phyloP scores from a whole-genome alignment of 2,329 filamentous ascomycete species.

The Diplocarpon mali region DNA sequence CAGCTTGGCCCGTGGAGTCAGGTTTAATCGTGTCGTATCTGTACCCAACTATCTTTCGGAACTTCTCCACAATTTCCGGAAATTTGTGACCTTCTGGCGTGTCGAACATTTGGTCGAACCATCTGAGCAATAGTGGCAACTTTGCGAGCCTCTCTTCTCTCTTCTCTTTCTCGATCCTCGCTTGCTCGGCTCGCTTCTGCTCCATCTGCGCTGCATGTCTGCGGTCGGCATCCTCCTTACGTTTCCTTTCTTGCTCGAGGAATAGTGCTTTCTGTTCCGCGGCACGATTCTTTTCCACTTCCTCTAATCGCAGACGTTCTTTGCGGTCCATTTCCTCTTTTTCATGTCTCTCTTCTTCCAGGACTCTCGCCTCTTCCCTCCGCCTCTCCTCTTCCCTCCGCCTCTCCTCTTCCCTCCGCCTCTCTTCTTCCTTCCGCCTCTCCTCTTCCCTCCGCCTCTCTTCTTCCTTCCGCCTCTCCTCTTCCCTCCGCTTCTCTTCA shows the following conservation, averaged over 20 bases:
- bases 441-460: background rate
- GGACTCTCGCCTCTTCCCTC: slow-evolving; percentile 10
- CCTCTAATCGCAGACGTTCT: slow-evolving; percentile 18
- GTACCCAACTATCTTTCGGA: slow-evolving; percentile 46
- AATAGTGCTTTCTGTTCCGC: slow-evolving; percentile 28
- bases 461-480: background rate
- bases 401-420: background rate
- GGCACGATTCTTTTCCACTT: slow-evolving; percentile 18
- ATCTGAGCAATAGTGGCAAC: slow-evolving; percentile 48
- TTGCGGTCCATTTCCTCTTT: slow-evolving; percentile 23
- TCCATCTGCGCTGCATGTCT: slow-evolving; percentile 27
- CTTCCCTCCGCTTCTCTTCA: background rate
- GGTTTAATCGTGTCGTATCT: slow-evolving; percentile 52
- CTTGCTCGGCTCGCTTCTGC: slow-evolving; percentile 36
- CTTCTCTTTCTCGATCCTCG: slow-evolving; percentile 40
- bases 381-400: background rate
- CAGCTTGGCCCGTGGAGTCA: slow-evolving; percentile 38
- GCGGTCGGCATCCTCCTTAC: slow-evolving; percentile 30
- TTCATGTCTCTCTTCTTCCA: slow-evolving; percentile 28
- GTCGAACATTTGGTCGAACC: slow-evolving; percentile 49
- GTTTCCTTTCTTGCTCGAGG: slow-evolving; percentile 25
- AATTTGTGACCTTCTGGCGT: slow-evolving; percentile 39
- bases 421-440: background rate
- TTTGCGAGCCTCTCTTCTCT: slow-evolving; percentile 44
- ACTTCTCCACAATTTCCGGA: slow-evolving; percentile 40